phyloP scores from a whole-genome alignment of 2,329 filamentous ascomycete genomes.

The Monilinia aucupariae region DNA sequence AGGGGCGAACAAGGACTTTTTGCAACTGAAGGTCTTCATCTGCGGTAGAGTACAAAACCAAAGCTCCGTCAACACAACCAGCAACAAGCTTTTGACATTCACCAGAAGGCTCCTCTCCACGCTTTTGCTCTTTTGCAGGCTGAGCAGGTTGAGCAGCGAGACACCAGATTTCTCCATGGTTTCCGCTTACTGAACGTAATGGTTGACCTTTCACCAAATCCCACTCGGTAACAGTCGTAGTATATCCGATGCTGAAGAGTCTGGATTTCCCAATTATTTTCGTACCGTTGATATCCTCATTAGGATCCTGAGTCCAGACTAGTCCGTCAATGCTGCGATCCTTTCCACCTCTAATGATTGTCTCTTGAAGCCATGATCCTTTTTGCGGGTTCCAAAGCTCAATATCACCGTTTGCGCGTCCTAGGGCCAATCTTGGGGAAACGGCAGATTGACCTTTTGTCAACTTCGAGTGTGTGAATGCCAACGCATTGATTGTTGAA shows the following conservation, averaged over 20 bases:
- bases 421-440: constrained; percentile 75
- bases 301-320: constrained; percentile 83
- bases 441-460: constrained; percentile 48
- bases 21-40: constrained; percentile 79
- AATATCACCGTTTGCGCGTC: constrained; percentile 89
- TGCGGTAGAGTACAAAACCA: constrained; percentile 80
- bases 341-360: constrained; percentile 74
- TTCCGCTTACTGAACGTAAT: constrained; percentile 77
- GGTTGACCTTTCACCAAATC: constrained; percentile 75
- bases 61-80: constrained; percentile 85
- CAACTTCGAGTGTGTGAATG: constrained; percentile 73
- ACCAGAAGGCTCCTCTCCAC: constrained; percentile 35
- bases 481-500: constrained; percentile 87
- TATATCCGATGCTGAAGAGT: constrained; percentile 94
- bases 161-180: constrained; percentile 96
- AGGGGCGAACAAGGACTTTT: constrained; percentile 66
- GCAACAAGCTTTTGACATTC: constrained; percentile 63
- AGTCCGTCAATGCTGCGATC: constrained; percentile 86
- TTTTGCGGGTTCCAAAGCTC: constrained; percentile 92
- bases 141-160: constrained; percentile 86
- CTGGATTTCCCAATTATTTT: constrained; percentile 67
- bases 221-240: constrained; percentile 90
- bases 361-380: constrained; percentile 79
- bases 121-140: constrained; percentile 42
- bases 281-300: constrained; percentile 57